A percentile compares a stretch with the other conserved stretches of the same genome.
Evolutionary conservation across 2,329 filamentous ascomycete genomes (phyloP).

Genomic region (Scleromitrula shiraiana): DNA sequence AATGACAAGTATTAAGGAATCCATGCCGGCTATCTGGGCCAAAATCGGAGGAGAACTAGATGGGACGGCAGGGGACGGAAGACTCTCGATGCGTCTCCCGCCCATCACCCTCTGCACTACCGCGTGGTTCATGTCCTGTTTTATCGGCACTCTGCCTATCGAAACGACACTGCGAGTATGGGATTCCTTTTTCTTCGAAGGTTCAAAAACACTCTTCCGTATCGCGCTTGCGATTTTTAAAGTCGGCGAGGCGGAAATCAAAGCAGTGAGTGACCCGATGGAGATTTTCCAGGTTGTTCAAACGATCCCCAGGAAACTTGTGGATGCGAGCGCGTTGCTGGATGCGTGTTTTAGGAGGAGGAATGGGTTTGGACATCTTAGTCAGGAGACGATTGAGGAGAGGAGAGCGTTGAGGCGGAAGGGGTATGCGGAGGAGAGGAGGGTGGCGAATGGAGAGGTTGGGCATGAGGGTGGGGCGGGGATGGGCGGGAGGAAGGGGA

Average conservation of each 20-base stretch:
- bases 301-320: conserved; percentile 67
- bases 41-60: conserved; percentile 79
- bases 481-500: not conserved
- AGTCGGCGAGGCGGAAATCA: conserved; percentile 72
- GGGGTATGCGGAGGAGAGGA: conserved; percentile 29
- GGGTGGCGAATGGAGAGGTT: conserved; percentile 16
- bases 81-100: conserved; percentile 52
- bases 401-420: conserved; percentile 61
- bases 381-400: conserved; percentile 73
- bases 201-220: conserved; percentile 86
- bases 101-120: conserved; percentile 90
- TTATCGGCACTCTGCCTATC: conserved; percentile 85
- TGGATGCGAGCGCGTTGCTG: conserved; percentile 76
- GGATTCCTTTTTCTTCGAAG: conserved; percentile 95
- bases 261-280: conserved; percentile 74
- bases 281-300: conserved; percentile 95
- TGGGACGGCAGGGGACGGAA: conserved; percentile 21
- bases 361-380: conserved; percentile 74
- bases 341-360: conserved; percentile 75
- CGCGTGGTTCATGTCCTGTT: conserved; percentile 97
- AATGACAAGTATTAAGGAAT: conserved; percentile 78
- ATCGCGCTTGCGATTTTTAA: conserved; percentile 90
- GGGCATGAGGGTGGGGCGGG: too few species aligned
- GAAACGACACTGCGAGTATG: conserved; percentile 88
- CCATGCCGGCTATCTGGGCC: conserved; percentile 74